These are phyloP conservation scores for Pythium insidiosum DNA, from an alignment of 352 stramenopile species.

Conservation along the genomic window DNA sequence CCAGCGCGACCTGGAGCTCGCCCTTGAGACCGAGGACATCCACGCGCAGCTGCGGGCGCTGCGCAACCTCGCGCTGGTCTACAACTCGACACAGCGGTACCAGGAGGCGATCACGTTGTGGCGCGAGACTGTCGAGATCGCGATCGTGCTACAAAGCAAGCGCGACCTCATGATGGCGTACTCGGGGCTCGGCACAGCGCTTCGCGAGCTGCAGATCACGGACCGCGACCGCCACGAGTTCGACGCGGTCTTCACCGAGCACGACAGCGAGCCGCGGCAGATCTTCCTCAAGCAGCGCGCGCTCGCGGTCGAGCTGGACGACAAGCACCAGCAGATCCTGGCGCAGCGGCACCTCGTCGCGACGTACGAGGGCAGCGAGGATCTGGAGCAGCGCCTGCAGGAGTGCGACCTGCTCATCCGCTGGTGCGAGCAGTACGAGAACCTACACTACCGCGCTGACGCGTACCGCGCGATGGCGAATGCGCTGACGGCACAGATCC, in stretches of 20 bases:
- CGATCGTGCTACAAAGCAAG: slow-evolving; percentile 28
- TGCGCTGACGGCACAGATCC: slow-evolving; percentile 39
- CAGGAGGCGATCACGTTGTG: slow-evolving; percentile 40
- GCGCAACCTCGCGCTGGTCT: slow-evolving; percentile 44
- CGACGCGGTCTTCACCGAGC: slow-evolving; percentile 3
- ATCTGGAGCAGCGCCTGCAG: slow-evolving; percentile 31
- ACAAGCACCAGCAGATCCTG: slow-evolving; percentile 33
- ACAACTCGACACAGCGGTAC: slow-evolving; percentile 27
- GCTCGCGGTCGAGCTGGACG: slow-evolving; percentile 28
- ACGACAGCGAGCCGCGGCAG: slow-evolving; percentile 16
- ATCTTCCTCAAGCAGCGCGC: slow-evolving; percentile 38
- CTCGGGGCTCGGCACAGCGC: slow-evolving; percentile 28
- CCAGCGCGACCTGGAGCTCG: slow-evolving; percentile 39
- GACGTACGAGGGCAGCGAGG: slow-evolving; percentile 22
- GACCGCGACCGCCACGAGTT: slow-evolving; percentile 3
- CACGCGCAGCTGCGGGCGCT: slow-evolving; percentile 37
- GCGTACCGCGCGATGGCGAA: slow-evolving; percentile 49
- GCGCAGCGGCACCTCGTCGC: slow-evolving; percentile 38
- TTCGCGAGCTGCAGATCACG: slow-evolving; percentile 22
- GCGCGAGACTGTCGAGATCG: slow-evolving; percentile 40
- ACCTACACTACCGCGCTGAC: slow-evolving; percentile 25
- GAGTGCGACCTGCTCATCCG: slow-evolving; percentile 40
- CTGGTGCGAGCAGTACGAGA: slow-evolving; percentile 31
- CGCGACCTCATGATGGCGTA: slow-evolving; percentile 32
- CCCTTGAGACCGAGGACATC: slow-evolving; percentile 43